Evolutionary conservation across 768 basidiomycete genomes (phyloP).

Genomic region (Strobilomyces echinocephalus): DNA sequence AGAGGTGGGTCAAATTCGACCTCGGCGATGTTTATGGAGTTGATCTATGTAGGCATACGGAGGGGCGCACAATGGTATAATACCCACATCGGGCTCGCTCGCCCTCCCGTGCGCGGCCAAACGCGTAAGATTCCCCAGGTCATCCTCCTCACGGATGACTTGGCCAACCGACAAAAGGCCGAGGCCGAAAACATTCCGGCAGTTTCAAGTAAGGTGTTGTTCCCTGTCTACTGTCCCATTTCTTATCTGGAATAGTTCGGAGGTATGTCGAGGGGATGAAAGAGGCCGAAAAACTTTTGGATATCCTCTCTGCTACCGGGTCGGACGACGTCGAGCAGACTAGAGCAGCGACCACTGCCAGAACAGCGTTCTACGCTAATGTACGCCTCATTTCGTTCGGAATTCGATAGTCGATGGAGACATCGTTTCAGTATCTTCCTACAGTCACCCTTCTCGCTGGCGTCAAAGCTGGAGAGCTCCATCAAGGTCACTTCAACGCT

Average conservation of each 20-base stretch:
- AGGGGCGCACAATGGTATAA: slow-evolving; percentile 86
- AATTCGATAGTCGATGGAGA: neutral
- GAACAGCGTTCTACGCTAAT: slow-evolving; percentile 69
- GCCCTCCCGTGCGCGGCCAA: slow-evolving; percentile 50
- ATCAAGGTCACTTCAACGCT: slow-evolving; percentile 93
- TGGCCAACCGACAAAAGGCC: slow-evolving; percentile 75
- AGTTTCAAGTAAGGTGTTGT: slow-evolving; percentile 49
- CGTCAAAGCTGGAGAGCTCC: slow-evolving; percentile 75
- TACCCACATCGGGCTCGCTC: slow-evolving; percentile 55
- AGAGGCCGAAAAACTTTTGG: slow-evolving; percentile 62
- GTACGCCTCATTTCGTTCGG: slow-evolving; percentile 36
- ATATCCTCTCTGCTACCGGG: slow-evolving; percentile 71
- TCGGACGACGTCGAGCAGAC: slow-evolving; percentile 63
- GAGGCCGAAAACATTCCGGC: slow-evolving; percentile 55
- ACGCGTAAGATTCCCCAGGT: slow-evolving; percentile 50
- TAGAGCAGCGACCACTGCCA: slow-evolving; percentile 45
- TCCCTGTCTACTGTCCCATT: neutral
- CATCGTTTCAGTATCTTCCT: slow-evolving; percentile 64
- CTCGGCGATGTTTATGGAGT: neutral
- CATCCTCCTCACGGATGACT: slow-evolving; percentile 87
- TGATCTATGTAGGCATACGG: slow-evolving; percentile 66
- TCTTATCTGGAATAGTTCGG: slow-evolving; percentile 43
- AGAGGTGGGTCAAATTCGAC: slow-evolving; percentile 48
- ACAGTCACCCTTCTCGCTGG: slow-evolving; percentile 69
- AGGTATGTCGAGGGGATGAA: slow-evolving; percentile 78